Evolutionary conservation across 306 rosid species (phyloP), one percentile per base, ranked within the genome.

Genomic region (Vachellia collinsii): DNA sequence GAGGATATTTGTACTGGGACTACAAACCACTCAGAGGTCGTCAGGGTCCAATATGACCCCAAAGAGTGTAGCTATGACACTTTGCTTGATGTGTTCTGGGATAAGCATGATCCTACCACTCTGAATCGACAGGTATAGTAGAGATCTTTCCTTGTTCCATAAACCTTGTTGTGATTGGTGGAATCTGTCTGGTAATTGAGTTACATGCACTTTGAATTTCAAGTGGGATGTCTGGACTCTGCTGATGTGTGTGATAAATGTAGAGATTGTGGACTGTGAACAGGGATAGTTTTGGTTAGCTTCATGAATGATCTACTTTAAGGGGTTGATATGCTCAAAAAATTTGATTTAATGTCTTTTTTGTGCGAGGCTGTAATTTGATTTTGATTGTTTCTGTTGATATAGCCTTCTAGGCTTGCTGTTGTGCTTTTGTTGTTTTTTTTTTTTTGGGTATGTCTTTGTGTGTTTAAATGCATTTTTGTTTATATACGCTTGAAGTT

Each of bases 81-180:
- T 50, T 86, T 94, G 77, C 92, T 94, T 36, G 92, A 92, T 71
- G 81, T 36, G 12, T 92, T 94, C 80, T 92, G 97, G 93, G 85
- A 86, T 39, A 88, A 85, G 75, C 98, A 94, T 36, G 94, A 94
- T 80, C 98, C 98, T 12, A 94, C 98, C 44, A 74, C 97, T 76
- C 89, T 72, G 56, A 92, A 92, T 78, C 97, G 98, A 11, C 98
- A 94, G 98, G 97, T 91, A 48, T 62, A 8, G 20, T 51, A 1
- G 34, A 38, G 11, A 51, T 74, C 38, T 43, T 41, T 53, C 23
- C 20, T 29, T 66, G 23, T 72, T 22, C 36, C 50, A 11, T 62
- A 68, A 51, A 14, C 75, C 50, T 68, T 43, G 62, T 62, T 13
- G 5, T 76, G 65, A 8, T 48, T 20, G 51, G 58, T 71, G 68